Base-by-base conservation (phyloP, 73 alveolate genomes). In the Tetrahymena thermophila region DNA sequence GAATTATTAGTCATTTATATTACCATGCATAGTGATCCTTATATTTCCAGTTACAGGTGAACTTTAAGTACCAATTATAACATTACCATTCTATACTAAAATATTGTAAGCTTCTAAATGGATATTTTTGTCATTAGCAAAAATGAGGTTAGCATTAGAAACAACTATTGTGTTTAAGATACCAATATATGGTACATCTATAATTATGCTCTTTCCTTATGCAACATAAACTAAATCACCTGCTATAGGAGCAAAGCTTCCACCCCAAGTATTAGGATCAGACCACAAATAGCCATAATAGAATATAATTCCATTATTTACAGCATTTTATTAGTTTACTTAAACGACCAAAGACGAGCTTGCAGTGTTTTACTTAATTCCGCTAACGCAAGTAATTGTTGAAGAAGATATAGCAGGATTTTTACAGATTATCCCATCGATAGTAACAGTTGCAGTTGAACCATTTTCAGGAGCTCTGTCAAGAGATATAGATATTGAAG, bases 1-100 rank as follows among this genome's bases (percentile, higher is more conserved):
- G 85, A 98, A 38, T 94, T 96, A 95, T 3, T 97, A 94, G 40
- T 96, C 94, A 28, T 83, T 85, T 58, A 58, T 50, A 56, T 58
- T 96, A 11, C 99, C 98, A 84, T 96, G 98, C 97, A 98, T 95
- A 10, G 98, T 96, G 85, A 98, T 98, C 15, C 93, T 94, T 25
- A 96, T 94, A n/a, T 97, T 95, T 0, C 97, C 85, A n/a, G 96
- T 85, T 95, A 96, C 98, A 35, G 98, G 98, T 56, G 38, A 57
- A 31, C 43, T 93, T 93, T 97, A 98, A 58, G 99, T 98, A 19
- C 99, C 99, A 10, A 96, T 96, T 84, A 97, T 97, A n/a, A 97
- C 85, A 42, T 37, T 42, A 14, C 98, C 99, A 31, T 98, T 98
- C 19, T 93, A 34, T 40, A 98, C 96, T 58, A 95, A 96, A 15